A percentile compares a stretch with the other conserved stretches of the same genome.
These are phyloP conservation scores for Amphirosellinia nigrospora DNA, from an alignment of 495 filamentous ascomycete species.

Conservation along the genomic window DNA sequence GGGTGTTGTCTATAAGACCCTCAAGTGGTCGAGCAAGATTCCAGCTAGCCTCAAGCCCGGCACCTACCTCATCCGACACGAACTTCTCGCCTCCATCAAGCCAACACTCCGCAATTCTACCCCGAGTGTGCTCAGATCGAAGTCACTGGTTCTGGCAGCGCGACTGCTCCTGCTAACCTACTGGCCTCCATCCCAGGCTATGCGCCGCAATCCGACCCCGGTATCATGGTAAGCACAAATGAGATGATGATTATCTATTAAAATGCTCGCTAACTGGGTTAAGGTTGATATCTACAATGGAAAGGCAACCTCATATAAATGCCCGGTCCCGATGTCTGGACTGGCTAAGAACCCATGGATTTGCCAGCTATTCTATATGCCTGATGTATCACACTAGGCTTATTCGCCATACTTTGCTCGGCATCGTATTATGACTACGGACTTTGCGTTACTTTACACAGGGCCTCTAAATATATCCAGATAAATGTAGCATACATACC, in stretches of 20 bases:
- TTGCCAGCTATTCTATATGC: neutral
- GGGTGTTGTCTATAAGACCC: conserved; percentile 50
- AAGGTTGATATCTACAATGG: conserved; percentile 56
- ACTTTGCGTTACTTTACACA: too few species aligned
- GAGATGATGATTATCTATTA: too few species aligned
- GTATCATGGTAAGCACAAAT: conserved; percentile 51
- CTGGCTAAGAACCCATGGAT: conserved; percentile 34
- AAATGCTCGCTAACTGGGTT: neutral
- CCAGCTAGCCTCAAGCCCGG: conserved; percentile 57
- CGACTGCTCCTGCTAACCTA: conserved; percentile 43
- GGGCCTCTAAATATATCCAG: too few species aligned
- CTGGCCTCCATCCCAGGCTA: conserved; percentile 60
- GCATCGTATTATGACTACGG: too few species aligned
- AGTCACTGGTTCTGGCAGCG: conserved; percentile 57
- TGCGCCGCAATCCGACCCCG: conserved; percentile 56
- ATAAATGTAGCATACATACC: too few species aligned
- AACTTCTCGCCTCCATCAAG: conserved; percentile 66
- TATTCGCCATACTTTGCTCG: too few species aligned
- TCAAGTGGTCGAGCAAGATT: conserved; percentile 60
- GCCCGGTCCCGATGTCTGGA: conserved; percentile 59
- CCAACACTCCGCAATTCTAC: conserved; percentile 66
- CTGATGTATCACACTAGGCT: too few species aligned
- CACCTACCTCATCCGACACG: conserved; percentile 66
- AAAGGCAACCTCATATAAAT: conserved; percentile 54
- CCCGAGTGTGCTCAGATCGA: conserved; percentile 64